Conservation (phyloP, 192 early-diverging fungal genomes). For the Helicostylum pulchrum region DNA sequence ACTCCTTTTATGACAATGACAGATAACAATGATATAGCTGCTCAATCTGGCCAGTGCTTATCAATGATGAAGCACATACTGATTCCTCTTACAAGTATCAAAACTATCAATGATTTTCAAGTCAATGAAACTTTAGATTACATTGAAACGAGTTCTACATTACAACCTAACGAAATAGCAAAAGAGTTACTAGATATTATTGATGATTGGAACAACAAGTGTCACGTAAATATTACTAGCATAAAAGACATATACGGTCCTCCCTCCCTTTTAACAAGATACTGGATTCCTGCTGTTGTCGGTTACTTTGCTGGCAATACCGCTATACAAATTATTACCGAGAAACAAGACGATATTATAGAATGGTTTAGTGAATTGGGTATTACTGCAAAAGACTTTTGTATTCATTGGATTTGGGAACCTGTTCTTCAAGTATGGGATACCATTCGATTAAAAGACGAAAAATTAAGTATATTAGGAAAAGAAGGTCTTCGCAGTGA, state of each 20-base stretch:
- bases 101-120: neutral
- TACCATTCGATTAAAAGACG: slow-evolving; percentile 79
- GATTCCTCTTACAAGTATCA: slow-evolving; percentile 19
- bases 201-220: slow-evolving; percentile 27
- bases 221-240: slow-evolving; percentile 22
- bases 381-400: slow-evolving; percentile 61
- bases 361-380: slow-evolving; percentile 46
- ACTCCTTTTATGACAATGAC: slow-evolving; percentile 29
- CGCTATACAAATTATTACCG: slow-evolving; percentile 42
- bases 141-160: neutral
- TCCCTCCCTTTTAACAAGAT: slow-evolving; percentile 56
- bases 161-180: neutral
- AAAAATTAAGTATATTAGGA: slow-evolving; percentile 71
- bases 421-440: slow-evolving; percentile 70
- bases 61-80: slow-evolving; percentile 17
- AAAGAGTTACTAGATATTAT: slow-evolving; percentile 18
- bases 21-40: slow-evolving; percentile 22
- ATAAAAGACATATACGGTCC: slow-evolving; percentile 47
- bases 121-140: neutral
- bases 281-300: slow-evolving; percentile 64
- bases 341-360: slow-evolving; percentile 49
- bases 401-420: slow-evolving; percentile 75
- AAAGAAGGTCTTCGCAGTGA: slow-evolving; percentile 78
- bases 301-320: slow-evolving; percentile 41
- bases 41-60: slow-evolving; percentile 13